A percentile compares a stretch with the other conserved stretches of the same genome.
Evolutionary conservation across 2,329 filamentous ascomycete species (phyloP).

Genomic region (Myriosclerotinia duriaeana): DNA sequence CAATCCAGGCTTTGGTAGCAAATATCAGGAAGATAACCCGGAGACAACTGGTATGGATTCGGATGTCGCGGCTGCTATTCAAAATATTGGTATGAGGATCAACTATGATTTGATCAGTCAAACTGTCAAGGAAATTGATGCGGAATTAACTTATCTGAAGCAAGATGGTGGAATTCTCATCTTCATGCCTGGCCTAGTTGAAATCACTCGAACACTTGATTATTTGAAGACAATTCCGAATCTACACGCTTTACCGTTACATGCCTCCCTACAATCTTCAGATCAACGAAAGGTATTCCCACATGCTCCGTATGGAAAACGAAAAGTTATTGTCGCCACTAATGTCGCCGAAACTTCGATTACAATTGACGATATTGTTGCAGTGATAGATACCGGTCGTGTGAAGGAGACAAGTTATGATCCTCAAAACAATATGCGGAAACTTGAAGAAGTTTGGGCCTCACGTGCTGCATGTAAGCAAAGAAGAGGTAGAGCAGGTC

Average conservation of each 20-base stretch:
- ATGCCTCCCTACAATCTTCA: constrained; percentile 83
- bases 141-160: constrained; percentile 61
- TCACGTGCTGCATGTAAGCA: constrained; percentile 94
- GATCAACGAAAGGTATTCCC: constrained; percentile 89
- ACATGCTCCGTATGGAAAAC: constrained; percentile 70
- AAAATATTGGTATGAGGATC: constrained; percentile 75
- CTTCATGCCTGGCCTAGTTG: constrained; percentile 86
- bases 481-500: constrained; percentile 85
- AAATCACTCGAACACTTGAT: constrained; percentile 80
- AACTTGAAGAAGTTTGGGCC: constrained; percentile 92
- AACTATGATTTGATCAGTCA: constrained; percentile 86
- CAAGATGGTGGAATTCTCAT: constrained; percentile 88
- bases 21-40: constrained; percentile 44
- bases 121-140: constrained; percentile 78
- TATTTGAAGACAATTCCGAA: constrained; percentile 63
- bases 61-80: constrained; percentile 67
- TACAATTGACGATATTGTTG: constrained; percentile 95
- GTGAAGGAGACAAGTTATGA: constrained; percentile 98
- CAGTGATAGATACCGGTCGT: constrained; percentile 89
- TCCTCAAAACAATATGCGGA: constrained; percentile 87
- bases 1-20: constrained; percentile 45
- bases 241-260: constrained; percentile 80
- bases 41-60: constrained; percentile 52
- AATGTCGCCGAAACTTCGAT: constrained; percentile 99
- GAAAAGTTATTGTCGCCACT: constrained; percentile 91